Percentiles rank a stretch among this genome's conserved stretches.
Conservation (phyloP, 495 filamentous ascomycete species). For the Xylaria palmicola region DNA sequence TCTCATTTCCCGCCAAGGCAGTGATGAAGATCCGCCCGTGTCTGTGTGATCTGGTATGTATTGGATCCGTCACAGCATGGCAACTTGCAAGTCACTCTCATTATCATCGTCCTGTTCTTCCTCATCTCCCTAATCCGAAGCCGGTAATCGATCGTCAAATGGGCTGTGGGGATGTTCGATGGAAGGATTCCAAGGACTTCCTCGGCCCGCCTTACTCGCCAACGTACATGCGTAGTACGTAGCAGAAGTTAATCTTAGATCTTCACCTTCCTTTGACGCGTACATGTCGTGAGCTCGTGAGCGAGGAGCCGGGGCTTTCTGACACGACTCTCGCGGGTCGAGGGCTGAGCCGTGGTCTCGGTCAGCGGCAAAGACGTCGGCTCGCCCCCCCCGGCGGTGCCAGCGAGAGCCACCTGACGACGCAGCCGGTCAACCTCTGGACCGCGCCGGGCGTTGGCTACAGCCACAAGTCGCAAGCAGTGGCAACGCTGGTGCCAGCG, state of each 20-base stretch:
- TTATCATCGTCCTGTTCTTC: background rate
- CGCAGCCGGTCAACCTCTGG: conserved; percentile 4
- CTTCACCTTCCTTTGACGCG: background rate
- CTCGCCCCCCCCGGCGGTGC: background rate
- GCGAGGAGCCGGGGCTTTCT: background rate
- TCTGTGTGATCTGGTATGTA: background rate
- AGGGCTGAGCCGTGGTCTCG: conserved; percentile 2
- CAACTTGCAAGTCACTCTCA: background rate
- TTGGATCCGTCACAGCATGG: background rate
- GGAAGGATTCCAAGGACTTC: background rate
- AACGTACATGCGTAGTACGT: background rate
- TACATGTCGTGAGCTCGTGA: background rate
- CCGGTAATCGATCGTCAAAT: conserved; percentile 7
- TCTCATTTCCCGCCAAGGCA: background rate
- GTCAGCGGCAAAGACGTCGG: conserved; percentile 11
- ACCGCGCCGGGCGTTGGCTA: background rate
- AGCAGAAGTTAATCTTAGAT: background rate
- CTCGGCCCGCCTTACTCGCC: background rate
- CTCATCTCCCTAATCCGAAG: background rate
- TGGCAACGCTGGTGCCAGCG: conserved; percentile 3
- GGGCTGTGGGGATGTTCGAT: background rate
- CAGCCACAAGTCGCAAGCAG: conserved; percentile 2
- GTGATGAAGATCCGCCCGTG: conserved; percentile 3
- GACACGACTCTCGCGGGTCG: background rate
- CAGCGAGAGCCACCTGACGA: background rate